Evolutionary conservation across 2,329 filamentous ascomycete genomes (phyloP).

Genomic region (Fusarium equiseti): DNA sequence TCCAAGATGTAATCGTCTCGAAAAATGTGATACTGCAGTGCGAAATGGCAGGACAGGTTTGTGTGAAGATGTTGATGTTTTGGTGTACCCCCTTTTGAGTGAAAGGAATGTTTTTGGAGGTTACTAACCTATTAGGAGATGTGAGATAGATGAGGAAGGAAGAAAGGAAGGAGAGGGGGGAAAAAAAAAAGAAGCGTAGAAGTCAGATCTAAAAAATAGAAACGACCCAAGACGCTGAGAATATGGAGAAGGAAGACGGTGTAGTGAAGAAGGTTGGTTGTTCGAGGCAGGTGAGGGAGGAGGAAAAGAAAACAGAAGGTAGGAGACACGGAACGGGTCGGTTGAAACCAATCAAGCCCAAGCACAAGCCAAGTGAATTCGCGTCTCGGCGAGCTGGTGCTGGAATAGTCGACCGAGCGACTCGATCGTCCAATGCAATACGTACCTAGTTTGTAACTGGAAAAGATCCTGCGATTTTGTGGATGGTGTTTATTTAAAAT

Average conservation of each 20-base stretch:
- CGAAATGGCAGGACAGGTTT: neutral
- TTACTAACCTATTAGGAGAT: conserved; percentile 41
- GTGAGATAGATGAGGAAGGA: conserved; percentile 3
- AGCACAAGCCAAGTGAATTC: conserved; percentile 40
- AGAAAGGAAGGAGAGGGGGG: neutral
- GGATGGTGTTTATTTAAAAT: conserved; percentile 34
- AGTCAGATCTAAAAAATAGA: conserved; percentile 31
- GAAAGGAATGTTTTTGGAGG: conserved; percentile 1
- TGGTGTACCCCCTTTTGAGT: conserved; percentile 2
- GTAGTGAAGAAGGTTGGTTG: conserved; percentile 7
- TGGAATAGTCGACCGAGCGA: conserved; percentile 28
- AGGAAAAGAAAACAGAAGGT: conserved; percentile 37
- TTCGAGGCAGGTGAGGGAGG: conserved; percentile 8
- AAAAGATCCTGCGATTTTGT: conserved; percentile 35
- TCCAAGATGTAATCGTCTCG: conserved; percentile 18
- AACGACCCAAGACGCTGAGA: conserved; percentile 10
- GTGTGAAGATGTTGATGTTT: conserved; percentile 4
- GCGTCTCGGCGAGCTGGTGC: conserved; percentile 36
- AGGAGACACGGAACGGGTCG: conserved; percentile 23
- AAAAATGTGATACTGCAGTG: conserved; percentile 17
- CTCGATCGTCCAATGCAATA: conserved; percentile 23
- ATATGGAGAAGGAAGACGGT: conserved; percentile 24
- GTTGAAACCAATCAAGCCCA: conserved; percentile 32
- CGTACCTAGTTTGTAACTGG: conserved; percentile 43
- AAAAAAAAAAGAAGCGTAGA: conserved; percentile 5